Conservation (phyloP, 352 stramenopile species). For the Plasmopara viticola region DNA sequence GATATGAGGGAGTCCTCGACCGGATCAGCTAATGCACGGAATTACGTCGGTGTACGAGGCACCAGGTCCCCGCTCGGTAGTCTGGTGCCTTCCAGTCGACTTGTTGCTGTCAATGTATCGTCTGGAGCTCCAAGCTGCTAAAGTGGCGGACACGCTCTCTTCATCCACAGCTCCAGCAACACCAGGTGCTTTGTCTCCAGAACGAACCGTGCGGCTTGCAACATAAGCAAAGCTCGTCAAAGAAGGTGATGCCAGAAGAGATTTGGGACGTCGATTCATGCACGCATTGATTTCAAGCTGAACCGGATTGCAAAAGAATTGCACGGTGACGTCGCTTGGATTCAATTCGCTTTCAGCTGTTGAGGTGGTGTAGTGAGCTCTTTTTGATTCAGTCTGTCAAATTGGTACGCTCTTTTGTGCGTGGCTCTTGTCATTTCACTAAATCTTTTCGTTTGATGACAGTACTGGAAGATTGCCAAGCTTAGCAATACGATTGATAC, state of each 20-base stretch:
- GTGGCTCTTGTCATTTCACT: background rate
- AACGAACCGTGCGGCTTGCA: slow-evolving; percentile 5
- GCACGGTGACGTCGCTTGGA: slow-evolving; percentile 17
- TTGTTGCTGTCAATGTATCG: slow-evolving; percentile 44
- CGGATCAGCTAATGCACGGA: slow-evolving; percentile 11
- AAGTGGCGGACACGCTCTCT: slow-evolving; percentile 21
- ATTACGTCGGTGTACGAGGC: slow-evolving; percentile 38
- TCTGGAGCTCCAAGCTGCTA: slow-evolving; percentile 44
- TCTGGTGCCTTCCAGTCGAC: slow-evolving; percentile 45
- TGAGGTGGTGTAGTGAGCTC: slow-evolving; percentile 54
- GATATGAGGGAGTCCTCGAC: slow-evolving; percentile 1
- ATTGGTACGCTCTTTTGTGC: slow-evolving; percentile 24
- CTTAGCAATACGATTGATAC: slow-evolving; percentile 7
- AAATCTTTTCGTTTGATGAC: slow-evolving; percentile 5
- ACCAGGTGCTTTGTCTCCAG: background rate
- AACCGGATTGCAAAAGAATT: slow-evolving; percentile 32
- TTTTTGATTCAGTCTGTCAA: slow-evolving; percentile 51
- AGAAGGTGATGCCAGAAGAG: slow-evolving; percentile 18
- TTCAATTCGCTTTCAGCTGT: too few relatives aligned
- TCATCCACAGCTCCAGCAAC: too few relatives aligned
- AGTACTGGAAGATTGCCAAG: slow-evolving; percentile 34
- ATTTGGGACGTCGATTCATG: slow-evolving; percentile 47
- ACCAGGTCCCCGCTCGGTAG: slow-evolving; percentile 51
- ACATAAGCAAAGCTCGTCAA: slow-evolving; percentile 29
- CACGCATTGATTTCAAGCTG: slow-evolving; percentile 57